Conservation (phyloP, 208 protist genomes). For the Wallacemonas rigidus region DNA sequence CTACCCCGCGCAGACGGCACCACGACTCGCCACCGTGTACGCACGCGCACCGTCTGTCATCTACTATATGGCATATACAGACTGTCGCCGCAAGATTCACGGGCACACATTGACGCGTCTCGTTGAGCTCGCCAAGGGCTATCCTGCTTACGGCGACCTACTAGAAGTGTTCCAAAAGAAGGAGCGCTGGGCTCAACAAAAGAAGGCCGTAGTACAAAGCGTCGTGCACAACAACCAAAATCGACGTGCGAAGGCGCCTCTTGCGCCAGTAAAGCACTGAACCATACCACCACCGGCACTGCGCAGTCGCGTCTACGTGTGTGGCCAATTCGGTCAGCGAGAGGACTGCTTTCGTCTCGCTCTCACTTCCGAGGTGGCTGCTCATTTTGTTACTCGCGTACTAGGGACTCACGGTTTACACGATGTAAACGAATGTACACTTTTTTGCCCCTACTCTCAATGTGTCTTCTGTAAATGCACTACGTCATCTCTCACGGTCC, state of each 20-base stretch:
- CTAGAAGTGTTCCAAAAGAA: slow-evolving; percentile 48
- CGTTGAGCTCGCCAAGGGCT: slow-evolving; percentile 55
- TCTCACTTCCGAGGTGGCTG: too few species aligned
- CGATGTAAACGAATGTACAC: too few species aligned
- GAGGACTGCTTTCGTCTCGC: too few species aligned
- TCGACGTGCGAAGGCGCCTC: slow-evolving; percentile 12
- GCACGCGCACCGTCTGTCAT: slow-evolving; percentile 38
- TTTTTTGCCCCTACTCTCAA: too few species aligned
- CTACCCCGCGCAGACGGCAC: slow-evolving; percentile 22
- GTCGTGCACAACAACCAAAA: slow-evolving; percentile 19
- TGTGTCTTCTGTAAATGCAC: too few species aligned
- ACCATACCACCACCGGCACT: slow-evolving; percentile 10
- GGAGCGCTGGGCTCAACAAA: slow-evolving; percentile 38
- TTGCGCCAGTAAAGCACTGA: slow-evolving; percentile 20
- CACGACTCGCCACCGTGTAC: slow-evolving; percentile 47
- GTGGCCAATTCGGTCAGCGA: too few species aligned
- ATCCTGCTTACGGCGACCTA: slow-evolving; percentile 52
- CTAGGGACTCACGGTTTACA: too few species aligned
- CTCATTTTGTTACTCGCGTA: too few species aligned
- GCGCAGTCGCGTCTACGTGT: neutral
- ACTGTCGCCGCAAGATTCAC: slow-evolving; percentile 29
- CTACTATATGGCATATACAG: slow-evolving; percentile 32
- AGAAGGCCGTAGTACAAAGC: slow-evolving; percentile 35
- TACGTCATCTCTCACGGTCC: too few species aligned
- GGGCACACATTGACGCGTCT: slow-evolving; percentile 33